Conservation (phyloP, 306 rosid genomes). For the Castanea crenata region DNA sequence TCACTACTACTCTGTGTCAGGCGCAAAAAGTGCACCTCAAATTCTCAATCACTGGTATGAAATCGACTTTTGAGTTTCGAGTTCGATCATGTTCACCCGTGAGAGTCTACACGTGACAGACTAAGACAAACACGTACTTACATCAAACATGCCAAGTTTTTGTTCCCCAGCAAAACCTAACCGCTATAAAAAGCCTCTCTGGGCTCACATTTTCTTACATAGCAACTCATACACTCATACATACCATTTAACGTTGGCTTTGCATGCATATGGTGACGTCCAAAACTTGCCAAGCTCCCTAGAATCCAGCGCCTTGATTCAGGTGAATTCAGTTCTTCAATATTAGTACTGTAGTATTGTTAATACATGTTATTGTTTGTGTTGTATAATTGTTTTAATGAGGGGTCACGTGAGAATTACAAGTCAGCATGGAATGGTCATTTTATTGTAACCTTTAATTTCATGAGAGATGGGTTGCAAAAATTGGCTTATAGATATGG, state of each 20-base stretch:
- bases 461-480: too few relatives aligned
- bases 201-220: slow-evolving; percentile 8
- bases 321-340: slow-evolving; percentile 30
- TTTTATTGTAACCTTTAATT: background rate
- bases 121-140: slow-evolving; percentile 34
- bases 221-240: background rate
- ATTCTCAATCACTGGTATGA: slow-evolving; percentile 14
- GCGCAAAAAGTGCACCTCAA: slow-evolving; percentile 23
- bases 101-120: slow-evolving; percentile 56
- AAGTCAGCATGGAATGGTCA: background rate
- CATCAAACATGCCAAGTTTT: slow-evolving; percentile 16
- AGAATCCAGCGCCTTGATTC: background rate
- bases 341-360: background rate
- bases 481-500: slow-evolving; percentile 5
- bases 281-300: background rate
- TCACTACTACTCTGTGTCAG: slow-evolving; percentile 19
- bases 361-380: background rate
- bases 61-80: background rate
- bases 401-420: slow-evolving; percentile 3
- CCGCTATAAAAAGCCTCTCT: slow-evolving; percentile 29
- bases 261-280: background rate
- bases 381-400: background rate
- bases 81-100: slow-evolving; percentile 16
- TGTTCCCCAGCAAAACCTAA: background rate
- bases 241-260: background rate